A percentile compares a stretch with the other conserved stretches of the same genome.
Evolutionary conservation across 495 filamentous ascomycete species (phyloP).

Genomic region (Aspergillus incahuasiensis): DNA sequence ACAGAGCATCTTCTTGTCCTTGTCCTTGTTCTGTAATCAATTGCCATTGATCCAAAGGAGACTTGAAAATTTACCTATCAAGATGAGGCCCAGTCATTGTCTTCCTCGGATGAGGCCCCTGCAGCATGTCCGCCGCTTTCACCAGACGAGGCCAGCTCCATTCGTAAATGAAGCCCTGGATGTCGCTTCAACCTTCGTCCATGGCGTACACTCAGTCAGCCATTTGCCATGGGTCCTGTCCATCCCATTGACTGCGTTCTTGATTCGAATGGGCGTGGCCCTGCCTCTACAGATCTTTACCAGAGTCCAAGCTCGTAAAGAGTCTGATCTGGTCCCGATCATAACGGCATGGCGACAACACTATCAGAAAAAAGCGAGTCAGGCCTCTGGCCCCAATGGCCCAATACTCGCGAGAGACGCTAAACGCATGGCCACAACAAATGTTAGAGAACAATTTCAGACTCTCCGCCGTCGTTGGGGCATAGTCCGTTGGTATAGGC

Average conservation of each 20-base stretch:
- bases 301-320: conserved; percentile 35
- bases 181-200: conserved; percentile 51
- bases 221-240: conserved; percentile 64
- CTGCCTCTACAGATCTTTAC: conserved; percentile 56
- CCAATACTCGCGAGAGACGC: conserved; percentile 1
- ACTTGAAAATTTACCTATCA: background rate
- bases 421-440: background rate
- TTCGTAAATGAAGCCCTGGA: conserved; percentile 46
- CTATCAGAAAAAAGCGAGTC: conserved; percentile 3
- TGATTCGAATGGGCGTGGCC: conserved; percentile 55
- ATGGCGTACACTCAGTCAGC: conserved; percentile 55
- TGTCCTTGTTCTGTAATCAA: background rate
- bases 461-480: conserved; percentile 42
- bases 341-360: conserved; percentile 40
- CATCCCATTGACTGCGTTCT: conserved; percentile 65
- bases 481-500: conserved; percentile 47
- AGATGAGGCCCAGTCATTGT: background rate
- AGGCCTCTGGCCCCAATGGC: background rate
- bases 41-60: background rate
- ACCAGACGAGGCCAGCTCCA: conserved; percentile 36
- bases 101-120: conserved; percentile 1
- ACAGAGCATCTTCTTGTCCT: background rate
- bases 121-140: conserved; percentile 41
- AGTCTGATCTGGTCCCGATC: conserved; percentile 47
- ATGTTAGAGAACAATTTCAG: conserved; percentile 20